Conservation (phyloP, 768 basidiomycete species). For the Hericium rajendrae region DNA sequence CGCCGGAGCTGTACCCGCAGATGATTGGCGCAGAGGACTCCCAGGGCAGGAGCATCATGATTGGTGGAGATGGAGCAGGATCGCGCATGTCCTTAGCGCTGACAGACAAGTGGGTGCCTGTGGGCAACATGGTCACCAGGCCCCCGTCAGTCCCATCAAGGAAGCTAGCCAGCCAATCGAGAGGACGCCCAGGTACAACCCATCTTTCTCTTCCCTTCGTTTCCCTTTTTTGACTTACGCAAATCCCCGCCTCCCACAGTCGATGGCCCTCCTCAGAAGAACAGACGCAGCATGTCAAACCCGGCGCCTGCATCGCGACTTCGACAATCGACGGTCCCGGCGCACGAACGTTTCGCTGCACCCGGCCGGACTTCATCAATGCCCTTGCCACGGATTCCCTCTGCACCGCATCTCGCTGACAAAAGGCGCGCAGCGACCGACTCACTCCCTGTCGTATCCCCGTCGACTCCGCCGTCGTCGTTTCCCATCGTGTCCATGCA, state of each 20-base stretch:
- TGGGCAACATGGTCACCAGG: not conserved
- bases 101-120: slow-evolving; percentile 9
- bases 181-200: not conserved
- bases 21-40: not conserved
- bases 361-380: not conserved
- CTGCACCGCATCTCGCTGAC: not conserved
- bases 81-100: slow-evolving; percentile 4
- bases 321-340: not conserved
- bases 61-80: not conserved
- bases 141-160: not conserved
- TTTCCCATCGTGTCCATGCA: not conserved
- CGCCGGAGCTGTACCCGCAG: slow-evolving; percentile 23
- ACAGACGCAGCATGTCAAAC: slow-evolving; percentile 6
- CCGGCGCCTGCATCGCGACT: slow-evolving; percentile 4
- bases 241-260: too few relatives aligned
- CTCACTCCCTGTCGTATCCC: not conserved
- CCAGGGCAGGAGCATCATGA: not conserved
- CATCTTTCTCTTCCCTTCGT: too few relatives aligned
- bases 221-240: too few relatives aligned
- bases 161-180: not conserved
- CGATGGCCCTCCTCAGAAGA: too few relatives aligned
- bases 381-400: slow-evolving; percentile 6
- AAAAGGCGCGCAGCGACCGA: not conserved
- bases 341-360: not conserved
- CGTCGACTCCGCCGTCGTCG: not conserved